phyloP scores from a whole-genome alignment of 1,139 yeast species.

The Yamadazyma spencermartinsiae region DNA sequence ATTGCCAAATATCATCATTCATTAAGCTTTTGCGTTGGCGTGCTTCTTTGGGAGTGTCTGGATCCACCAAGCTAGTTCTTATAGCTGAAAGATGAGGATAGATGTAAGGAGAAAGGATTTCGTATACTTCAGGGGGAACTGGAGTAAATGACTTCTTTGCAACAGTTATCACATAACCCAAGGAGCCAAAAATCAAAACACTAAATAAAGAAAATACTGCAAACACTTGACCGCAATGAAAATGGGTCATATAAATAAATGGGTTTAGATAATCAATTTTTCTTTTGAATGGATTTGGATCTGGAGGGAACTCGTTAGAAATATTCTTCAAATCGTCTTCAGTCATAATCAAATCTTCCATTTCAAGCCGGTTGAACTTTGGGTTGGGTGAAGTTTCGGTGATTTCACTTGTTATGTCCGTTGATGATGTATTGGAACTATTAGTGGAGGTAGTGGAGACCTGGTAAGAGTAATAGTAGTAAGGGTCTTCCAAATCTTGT shows the following conservation, averaged over 20 bases:
- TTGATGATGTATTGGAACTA: slow-evolving; percentile 1
- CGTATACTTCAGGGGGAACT: slow-evolving; percentile 18
- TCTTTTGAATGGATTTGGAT: slow-evolving; percentile 13
- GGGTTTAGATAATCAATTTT: slow-evolving; percentile 17
- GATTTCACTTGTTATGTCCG: not conserved
- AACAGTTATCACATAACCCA: slow-evolving; percentile 15
- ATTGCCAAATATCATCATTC: slow-evolving; percentile 21
- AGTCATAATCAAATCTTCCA: slow-evolving; percentile 12
- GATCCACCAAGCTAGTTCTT: slow-evolving; percentile 26
- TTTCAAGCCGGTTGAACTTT: slow-evolving; percentile 1
- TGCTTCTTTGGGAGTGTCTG: slow-evolving; percentile 25
- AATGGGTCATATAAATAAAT: slow-evolving; percentile 11
- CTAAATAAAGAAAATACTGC: slow-evolving; percentile 15
- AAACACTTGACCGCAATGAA: slow-evolving; percentile 12
- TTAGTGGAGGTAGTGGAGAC: slow-evolving; percentile 1
- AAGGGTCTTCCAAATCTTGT: slow-evolving; percentile 16
- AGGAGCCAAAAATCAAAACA: slow-evolving; percentile 17
- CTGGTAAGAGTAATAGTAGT: slow-evolving; percentile 14
- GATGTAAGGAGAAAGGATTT: slow-evolving; percentile 16
- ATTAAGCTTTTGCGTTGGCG: slow-evolving; percentile 12
- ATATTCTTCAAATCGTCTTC: slow-evolving; percentile 12
- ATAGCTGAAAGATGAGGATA: slow-evolving; percentile 27
- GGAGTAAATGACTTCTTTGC: slow-evolving; percentile 10
- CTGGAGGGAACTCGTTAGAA: slow-evolving; percentile 12
- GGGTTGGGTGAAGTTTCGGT: not conserved